A percentile compares a stretch with the other conserved stretches of the same genome.
Evolutionary conservation across 2,329 filamentous ascomycete species (phyloP).

Genomic region (Parastagonospora avenae): DNA sequence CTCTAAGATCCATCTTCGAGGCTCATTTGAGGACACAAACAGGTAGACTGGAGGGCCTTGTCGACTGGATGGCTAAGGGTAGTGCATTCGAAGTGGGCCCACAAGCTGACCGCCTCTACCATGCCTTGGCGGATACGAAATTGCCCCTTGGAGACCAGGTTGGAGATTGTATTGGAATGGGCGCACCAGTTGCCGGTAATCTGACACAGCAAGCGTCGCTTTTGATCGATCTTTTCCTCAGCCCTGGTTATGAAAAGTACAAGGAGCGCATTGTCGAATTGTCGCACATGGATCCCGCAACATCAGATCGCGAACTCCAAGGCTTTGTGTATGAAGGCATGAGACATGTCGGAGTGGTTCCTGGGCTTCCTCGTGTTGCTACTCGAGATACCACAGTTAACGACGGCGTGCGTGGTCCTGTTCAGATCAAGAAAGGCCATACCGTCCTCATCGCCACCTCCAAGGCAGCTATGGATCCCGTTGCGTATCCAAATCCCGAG

Average conservation of each 20-base stretch:
- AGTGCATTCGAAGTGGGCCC: conserved; percentile 63
- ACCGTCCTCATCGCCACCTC: conserved; percentile 49
- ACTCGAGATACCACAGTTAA: conserved; percentile 53
- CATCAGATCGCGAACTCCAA: conserved; percentile 63
- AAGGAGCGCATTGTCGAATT: conserved; percentile 59
- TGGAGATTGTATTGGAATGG: conserved; percentile 57
- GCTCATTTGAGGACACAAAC: conserved; percentile 67
- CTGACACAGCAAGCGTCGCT: conserved; percentile 60
- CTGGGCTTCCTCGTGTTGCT: conserved; percentile 58
- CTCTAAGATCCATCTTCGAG: conserved; percentile 69
- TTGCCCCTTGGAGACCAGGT: conserved; percentile 56
- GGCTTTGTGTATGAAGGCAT: conserved; percentile 62
- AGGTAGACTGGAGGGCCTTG: conserved; percentile 59
- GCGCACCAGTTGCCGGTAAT: conserved; percentile 57
- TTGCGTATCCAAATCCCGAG: conserved; percentile 40
- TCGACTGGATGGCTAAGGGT: conserved; percentile 49
- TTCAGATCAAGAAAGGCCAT: conserved; percentile 51
- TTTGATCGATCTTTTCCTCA: conserved; percentile 60
- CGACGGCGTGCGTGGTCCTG: conserved; percentile 55
- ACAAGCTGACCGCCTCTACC: conserved; percentile 58
- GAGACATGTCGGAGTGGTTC: conserved; percentile 58
- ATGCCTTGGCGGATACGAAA: conserved; percentile 54
- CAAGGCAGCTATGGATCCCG: conserved; percentile 43
- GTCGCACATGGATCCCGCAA: conserved; percentile 50
- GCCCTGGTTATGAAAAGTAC: conserved; percentile 56